Conservation (phyloP, 2,329 filamentous ascomycete genomes). For the Penicillium griseofulvum region DNA sequence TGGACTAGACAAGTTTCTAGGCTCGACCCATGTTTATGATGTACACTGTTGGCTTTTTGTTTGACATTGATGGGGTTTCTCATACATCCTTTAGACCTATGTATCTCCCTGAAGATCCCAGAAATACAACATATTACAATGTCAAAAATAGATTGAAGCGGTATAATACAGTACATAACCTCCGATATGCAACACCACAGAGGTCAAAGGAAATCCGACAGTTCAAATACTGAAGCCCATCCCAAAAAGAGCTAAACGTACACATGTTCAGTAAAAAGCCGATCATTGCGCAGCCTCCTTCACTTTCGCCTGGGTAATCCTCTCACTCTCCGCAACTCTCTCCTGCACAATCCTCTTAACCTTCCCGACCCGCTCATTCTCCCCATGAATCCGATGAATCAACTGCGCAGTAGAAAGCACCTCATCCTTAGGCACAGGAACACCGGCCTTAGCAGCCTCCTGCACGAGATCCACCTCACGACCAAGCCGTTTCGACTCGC, state of each 20-base stretch:
- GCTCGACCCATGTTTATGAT: slow-evolving; percentile 6
- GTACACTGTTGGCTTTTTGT: slow-evolving; percentile 12
- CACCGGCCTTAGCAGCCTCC: slow-evolving; percentile 27
- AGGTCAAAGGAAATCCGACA: neutral
- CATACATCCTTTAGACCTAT: slow-evolving; percentile 16
- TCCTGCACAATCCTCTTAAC: slow-evolving; percentile 27
- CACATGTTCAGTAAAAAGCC: neutral
- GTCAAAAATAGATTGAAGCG: slow-evolving; percentile 14
- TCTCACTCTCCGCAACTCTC: slow-evolving; percentile 14
- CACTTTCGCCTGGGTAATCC: neutral
- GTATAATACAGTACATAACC: slow-evolving; percentile 26
- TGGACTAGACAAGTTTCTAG: slow-evolving; percentile 6
- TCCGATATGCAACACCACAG: slow-evolving; percentile 16
- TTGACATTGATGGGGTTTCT: slow-evolving; percentile 4
- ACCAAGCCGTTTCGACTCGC: slow-evolving; percentile 27
- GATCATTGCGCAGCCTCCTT: neutral
- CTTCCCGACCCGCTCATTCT: slow-evolving; percentile 23
- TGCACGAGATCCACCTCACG: slow-evolving; percentile 15
- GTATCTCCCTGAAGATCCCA: neutral
- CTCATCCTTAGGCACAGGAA: slow-evolving; percentile 4
- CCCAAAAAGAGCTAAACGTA: neutral
- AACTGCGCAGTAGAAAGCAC: slow-evolving; percentile 21
- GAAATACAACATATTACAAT: slow-evolving; percentile 1
- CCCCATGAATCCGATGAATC: slow-evolving; percentile 25
- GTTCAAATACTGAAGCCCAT: neutral